A percentile compares a stretch with the other conserved stretches of the same genome.
These are phyloP conservation scores for Fraxinus platypoda DNA, from an alignment of 305 asterid species.

Conservation along the genomic window DNA sequence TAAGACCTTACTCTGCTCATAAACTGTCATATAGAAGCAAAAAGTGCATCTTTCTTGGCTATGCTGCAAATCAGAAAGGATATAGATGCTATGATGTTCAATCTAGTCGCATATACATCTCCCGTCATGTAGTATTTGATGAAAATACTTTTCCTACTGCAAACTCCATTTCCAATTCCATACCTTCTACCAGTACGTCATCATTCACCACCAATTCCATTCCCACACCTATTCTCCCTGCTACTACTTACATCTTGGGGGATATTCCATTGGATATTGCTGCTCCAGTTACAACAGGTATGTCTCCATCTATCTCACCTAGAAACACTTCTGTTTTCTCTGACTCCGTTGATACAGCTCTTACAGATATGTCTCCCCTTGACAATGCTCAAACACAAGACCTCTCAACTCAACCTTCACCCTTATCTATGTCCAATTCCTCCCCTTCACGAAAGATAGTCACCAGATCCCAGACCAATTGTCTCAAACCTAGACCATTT, in stretches of 20 bases:
- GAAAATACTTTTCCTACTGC: background rate
- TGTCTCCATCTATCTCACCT: background rate
- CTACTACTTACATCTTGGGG: background rate
- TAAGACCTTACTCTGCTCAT: background rate
- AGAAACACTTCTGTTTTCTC: no score
- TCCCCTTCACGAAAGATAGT: background rate
- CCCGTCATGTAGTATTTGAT: background rate
- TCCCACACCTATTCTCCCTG: background rate
- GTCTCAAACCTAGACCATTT: background rate
- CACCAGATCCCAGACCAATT: background rate
- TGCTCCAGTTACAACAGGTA: background rate
- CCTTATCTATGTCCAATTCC: background rate
- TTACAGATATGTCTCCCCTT: background rate
- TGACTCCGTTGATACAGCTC: background rate
- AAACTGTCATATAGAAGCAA: background rate
- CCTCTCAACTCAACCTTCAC: background rate
- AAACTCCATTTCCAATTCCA: background rate
- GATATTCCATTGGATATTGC: background rate
- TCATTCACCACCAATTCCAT: background rate
- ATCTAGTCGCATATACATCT: background rate
- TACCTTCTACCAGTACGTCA: background rate
- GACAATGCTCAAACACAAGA: background rate
- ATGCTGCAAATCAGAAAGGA: background rate
- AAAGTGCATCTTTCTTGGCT: background rate
- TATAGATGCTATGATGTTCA: background rate